Evolutionary conservation across 495 filamentous ascomycete species (phyloP).

Genomic region (Talaromyces wortmannii): DNA sequence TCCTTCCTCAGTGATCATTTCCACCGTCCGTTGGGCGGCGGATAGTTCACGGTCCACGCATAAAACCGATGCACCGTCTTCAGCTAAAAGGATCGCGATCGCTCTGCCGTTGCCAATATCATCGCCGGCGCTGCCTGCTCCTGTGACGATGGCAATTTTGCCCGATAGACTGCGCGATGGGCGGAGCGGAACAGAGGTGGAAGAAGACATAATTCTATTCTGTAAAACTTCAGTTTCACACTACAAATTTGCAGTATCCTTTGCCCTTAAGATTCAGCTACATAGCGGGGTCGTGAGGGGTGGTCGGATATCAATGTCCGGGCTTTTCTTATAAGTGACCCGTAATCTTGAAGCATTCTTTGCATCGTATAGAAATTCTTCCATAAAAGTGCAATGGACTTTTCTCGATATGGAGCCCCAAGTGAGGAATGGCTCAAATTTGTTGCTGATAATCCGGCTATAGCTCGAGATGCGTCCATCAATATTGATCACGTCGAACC

Average conservation of each 20-base stretch:
- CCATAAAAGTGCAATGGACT: neutral
- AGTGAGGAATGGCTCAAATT: neutral
- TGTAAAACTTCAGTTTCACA: neutral
- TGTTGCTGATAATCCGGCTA: neutral
- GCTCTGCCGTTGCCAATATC: constrained; percentile 56
- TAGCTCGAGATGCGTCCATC: neutral
- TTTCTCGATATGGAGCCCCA: neutral
- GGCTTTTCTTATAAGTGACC: neutral
- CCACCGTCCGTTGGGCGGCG: constrained; percentile 39
- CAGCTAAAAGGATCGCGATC: constrained; percentile 48
- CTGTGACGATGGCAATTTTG: constrained; percentile 52
- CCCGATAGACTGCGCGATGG: constrained; percentile 25
- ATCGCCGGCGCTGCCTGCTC: constrained; percentile 44
- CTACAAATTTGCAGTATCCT: neutral
- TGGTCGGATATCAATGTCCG: neutral
- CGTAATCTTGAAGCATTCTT: neutral
- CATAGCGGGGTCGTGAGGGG: neutral
- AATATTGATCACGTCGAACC: neutral
- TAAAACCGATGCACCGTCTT: constrained; percentile 45
- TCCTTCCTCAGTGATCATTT: constrained; percentile 31
- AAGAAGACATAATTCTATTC: neutral
- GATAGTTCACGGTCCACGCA: constrained; percentile 43
- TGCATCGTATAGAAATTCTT: neutral
- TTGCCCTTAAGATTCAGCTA: neutral
- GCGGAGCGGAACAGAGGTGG: neutral